Evolutionary conservation across 331 rosid genomes (phyloP), one percentile per base, ranked within the genome.

Genomic region (Malus hybrid): DNA sequence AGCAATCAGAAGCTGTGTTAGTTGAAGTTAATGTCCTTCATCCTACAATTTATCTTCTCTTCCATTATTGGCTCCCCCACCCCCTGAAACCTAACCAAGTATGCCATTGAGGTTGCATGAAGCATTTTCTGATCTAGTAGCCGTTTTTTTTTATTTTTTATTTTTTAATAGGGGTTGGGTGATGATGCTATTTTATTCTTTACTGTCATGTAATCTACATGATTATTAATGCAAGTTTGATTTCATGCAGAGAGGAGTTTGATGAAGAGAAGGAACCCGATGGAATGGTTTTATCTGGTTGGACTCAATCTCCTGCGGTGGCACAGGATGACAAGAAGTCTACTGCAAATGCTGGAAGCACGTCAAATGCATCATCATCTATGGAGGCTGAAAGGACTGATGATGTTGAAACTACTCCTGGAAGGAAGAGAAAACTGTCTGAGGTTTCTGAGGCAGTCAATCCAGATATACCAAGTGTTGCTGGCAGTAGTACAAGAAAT

Each of bases 231-330:
- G 86, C 72, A 75, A n/a, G 27, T 54, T 74, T 34, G 24, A 54
- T 57, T 59, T 60, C 32, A 7, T 5, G n/a, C 83, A 85, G 91
- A 63, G 91, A 83, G 76, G 89, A 83, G 50, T 95, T 95, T 71
- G 98, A 95, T 33, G 98, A 92, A 83, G 99, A 95, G 87, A 92
- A 95, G 82, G 99, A 95, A 82, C 97, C 99, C 29, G 98, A 95
- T 78, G 97, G 90, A 60, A 87, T 95, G 97, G 86, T 95, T 80
- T 94, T 95, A 69, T 78, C 85, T 44, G 99, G 99, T 78, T 95
- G 97, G 98, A 87, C 83, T 67, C 90, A 82, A 84, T 83, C 96
- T 34, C 80, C 83, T 67, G 62, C 88, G 9, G 76, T 79, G 70
- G 97, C 84, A 20, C 84, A 75, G 67, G 83, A 85, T 46, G 90